Conservation (phyloP, 163 green algal species). For the Smithsoniella earleae region DNA sequence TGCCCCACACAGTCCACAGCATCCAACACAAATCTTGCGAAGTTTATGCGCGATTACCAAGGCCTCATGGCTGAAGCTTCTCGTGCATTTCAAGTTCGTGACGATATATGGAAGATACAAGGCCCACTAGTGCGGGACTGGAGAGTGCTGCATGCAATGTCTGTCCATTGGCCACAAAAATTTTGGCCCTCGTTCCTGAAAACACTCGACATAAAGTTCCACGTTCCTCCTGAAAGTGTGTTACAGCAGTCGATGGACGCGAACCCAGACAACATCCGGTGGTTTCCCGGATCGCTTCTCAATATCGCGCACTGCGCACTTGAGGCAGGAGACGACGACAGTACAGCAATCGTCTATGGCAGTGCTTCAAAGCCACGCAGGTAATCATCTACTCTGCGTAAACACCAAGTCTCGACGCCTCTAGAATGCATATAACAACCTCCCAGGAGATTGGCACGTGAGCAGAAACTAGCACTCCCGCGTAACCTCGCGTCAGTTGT, state of each 20-base stretch:
- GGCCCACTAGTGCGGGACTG: not conserved
- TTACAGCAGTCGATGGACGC: slow-evolving; percentile 33
- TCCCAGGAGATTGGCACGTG: not conserved
- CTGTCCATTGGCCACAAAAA: not conserved
- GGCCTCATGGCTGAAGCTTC: not conserved
- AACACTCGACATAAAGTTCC: not conserved
- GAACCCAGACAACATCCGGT: slow-evolving; percentile 45
- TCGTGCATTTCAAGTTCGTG: not conserved
- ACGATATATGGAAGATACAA: not conserved
- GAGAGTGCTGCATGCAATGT: slow-evolving; percentile 4
- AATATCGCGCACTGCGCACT: slow-evolving; percentile 70
- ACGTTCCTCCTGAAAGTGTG: not conserved
- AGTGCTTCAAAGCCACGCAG: not conserved
- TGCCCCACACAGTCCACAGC: not conserved
- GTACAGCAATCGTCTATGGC: slow-evolving; percentile 31
- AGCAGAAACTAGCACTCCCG: not conserved
- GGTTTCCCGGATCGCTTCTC: slow-evolving; percentile 63
- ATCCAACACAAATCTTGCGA: not conserved
- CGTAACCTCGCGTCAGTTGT: not conserved
- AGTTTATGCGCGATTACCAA: not conserved
- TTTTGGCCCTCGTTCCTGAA: slow-evolving; percentile 8
- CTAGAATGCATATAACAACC: not conserved
- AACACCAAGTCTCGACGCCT: no score
- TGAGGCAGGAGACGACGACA: not conserved
- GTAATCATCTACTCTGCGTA: not conserved